Evolutionary conservation across 768 basidiomycete species (phyloP).

Genomic region (Suillus tomentosus): DNA sequence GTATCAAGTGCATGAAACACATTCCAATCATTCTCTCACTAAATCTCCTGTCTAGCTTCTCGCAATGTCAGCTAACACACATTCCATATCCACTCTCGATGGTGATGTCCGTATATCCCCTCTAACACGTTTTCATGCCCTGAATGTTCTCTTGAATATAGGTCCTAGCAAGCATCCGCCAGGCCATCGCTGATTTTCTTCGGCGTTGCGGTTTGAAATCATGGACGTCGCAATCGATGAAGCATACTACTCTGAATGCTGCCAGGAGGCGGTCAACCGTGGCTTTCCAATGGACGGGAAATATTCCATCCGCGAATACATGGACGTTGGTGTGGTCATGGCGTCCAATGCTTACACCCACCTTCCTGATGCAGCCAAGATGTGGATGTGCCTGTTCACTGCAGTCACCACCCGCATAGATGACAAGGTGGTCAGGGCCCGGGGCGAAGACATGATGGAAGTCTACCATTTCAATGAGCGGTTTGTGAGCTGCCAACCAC

Average conservation of each 20-base stretch:
- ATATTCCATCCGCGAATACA: conserved; percentile 21
- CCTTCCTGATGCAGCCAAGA: background rate
- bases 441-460: conserved; percentile 18
- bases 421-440: background rate
- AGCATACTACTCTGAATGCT: conserved; percentile 14
- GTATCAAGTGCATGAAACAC: no score
- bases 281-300: conserved; percentile 25
- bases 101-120: no score
- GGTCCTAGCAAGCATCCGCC: background rate
- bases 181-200: background rate
- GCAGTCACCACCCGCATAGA: background rate
- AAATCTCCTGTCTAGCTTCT: no score
- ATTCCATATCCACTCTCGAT: no score
- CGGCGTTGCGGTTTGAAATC: background rate
- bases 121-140: no score
- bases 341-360: background rate
- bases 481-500: conserved; percentile 26
- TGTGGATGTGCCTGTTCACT: background rate
- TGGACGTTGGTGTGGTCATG: conserved; percentile 26
- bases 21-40: no score
- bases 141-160: background rate
- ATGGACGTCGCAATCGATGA: background rate
- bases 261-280: conserved; percentile 17
- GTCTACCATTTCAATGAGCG: conserved; percentile 32
- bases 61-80: no score